These are phyloP conservation scores for Aspergillus ellipticus DNA, from an alignment of 495 filamentous ascomycete genomes.

Conservation along the genomic window DNA sequence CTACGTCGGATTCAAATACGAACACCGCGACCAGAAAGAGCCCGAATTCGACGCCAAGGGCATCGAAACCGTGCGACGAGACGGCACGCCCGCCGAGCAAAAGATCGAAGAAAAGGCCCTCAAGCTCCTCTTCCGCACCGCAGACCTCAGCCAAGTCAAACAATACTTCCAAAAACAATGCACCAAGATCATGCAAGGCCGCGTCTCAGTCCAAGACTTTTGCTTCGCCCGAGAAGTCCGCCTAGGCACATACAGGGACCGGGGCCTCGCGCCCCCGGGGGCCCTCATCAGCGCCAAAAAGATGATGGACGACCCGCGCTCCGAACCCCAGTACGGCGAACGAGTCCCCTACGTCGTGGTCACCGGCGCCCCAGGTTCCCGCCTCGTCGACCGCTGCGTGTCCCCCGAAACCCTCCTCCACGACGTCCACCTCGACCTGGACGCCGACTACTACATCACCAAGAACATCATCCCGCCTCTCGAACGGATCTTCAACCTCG, in stretches of 20 bases:
- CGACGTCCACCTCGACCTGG: conserved; percentile 74
- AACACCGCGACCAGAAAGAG: conserved; percentile 67
- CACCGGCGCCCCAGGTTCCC: conserved; percentile 78
- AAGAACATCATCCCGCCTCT: conserved; percentile 95
- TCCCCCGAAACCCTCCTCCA: conserved; percentile 78
- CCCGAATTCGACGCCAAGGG: conserved; percentile 98
- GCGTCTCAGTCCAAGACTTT: conserved; percentile 90
- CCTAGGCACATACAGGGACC: conserved; percentile 83
- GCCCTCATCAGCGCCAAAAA: conserved; percentile 79
- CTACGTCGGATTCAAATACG: conserved; percentile 97
- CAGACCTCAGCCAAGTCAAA: conserved; percentile 88
- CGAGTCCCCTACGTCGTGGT: conserved; percentile 92
- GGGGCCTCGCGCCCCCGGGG: conserved; percentile 74
- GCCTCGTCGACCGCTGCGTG: conserved; percentile 86
- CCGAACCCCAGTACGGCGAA: conserved; percentile 93
- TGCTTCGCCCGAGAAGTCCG: conserved; percentile 90
- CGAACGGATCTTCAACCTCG: conserved; percentile 94
- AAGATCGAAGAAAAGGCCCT: conserved; percentile 96
- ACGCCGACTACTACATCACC: conserved; percentile 93
- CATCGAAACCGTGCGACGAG: conserved; percentile 92
- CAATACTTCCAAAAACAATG: conserved; percentile 87
- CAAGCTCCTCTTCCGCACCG: conserved; percentile 82
- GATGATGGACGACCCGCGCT: conserved; percentile 80
- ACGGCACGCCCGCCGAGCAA: conserved; percentile 93
- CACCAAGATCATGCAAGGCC: conserved; percentile 85